phyloP scores from a whole-genome alignment of 2,329 filamentous ascomycete species.

The Zasmidium cellare region DNA sequence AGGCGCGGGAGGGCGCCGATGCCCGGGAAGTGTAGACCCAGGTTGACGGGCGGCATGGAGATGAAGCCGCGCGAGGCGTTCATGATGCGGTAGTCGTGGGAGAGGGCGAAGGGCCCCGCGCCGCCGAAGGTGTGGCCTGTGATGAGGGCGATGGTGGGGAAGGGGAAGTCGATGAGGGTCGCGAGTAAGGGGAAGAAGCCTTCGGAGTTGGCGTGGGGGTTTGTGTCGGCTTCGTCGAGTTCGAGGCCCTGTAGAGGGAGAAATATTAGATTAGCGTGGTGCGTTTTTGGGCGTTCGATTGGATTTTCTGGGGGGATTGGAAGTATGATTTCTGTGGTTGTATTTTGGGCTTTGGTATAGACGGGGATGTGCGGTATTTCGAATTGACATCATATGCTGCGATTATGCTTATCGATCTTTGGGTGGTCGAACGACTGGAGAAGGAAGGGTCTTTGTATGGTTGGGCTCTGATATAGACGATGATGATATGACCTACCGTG shows the following conservation, averaged over 20 bases:
- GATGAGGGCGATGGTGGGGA: slow-evolving; percentile 48
- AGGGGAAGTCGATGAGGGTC: slow-evolving; percentile 38
- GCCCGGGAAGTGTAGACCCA: slow-evolving; percentile 57
- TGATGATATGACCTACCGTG: slow-evolving; percentile 34
- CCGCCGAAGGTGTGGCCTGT: slow-evolving; percentile 54
- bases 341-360: not conserved
- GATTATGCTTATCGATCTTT: no score
- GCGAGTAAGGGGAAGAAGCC: slow-evolving; percentile 40
- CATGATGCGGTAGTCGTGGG: slow-evolving; percentile 53
- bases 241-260: slow-evolving; percentile 36
- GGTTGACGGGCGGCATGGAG: slow-evolving; percentile 55
- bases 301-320: no score
- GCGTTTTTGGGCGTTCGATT: no score
- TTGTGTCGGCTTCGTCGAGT: slow-evolving; percentile 36
- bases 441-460: not conserved
- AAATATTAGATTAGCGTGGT: not conserved
- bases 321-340: not conserved
- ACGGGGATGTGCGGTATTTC: not conserved
- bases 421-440: not conserved
- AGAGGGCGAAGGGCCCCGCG: slow-evolving; percentile 48
- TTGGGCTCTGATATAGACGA: not conserved
- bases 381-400: not conserved
- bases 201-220: slow-evolving; percentile 36
- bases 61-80: slow-evolving; percentile 49
- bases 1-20: slow-evolving; percentile 55